Conservation (phyloP, 1,139 yeast genomes). For the Protomyces inouyei region DNA sequence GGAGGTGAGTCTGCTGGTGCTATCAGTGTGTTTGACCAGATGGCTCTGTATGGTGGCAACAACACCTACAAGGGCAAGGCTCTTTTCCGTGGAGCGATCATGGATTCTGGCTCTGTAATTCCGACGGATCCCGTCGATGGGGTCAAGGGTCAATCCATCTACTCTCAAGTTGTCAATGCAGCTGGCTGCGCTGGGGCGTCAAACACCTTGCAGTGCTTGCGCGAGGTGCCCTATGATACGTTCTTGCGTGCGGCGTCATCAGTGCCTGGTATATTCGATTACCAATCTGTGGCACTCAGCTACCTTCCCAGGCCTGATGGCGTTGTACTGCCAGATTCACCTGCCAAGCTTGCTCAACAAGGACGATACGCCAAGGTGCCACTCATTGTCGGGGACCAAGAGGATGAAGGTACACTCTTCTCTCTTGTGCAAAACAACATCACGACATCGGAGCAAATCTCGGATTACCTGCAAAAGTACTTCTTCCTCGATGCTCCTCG, state of each 20-base stretch:
- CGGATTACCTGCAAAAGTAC: not conserved
- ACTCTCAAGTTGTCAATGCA: not conserved
- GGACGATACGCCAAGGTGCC: not conserved
- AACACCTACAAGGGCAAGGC: constrained; percentile 2
- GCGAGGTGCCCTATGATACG: not conserved
- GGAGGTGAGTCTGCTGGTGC: constrained; percentile 15
- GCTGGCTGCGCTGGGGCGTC: not conserved
- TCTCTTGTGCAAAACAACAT: not conserved
- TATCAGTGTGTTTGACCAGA: constrained; percentile 3
- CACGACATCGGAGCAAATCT: not conserved
- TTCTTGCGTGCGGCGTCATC: not conserved
- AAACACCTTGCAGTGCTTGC: not conserved
- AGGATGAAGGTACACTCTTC: constrained; percentile 1
- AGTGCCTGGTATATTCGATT: constrained; percentile 1
- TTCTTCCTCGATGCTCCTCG: not conserved
- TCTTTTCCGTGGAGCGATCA: constrained; percentile 1
- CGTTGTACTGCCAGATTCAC: not conserved
- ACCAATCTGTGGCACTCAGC: not conserved
- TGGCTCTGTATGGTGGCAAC: not conserved
- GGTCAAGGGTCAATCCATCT: not conserved
- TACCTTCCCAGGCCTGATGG: not conserved
- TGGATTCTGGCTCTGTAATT: not conserved
- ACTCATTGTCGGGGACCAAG: not conserved
- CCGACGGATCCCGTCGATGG: not conserved
- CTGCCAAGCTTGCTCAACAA: not conserved